Base-by-base conservation (phyloP, 495 filamentous ascomycete genomes). In the Neurospora pannonica region DNA sequence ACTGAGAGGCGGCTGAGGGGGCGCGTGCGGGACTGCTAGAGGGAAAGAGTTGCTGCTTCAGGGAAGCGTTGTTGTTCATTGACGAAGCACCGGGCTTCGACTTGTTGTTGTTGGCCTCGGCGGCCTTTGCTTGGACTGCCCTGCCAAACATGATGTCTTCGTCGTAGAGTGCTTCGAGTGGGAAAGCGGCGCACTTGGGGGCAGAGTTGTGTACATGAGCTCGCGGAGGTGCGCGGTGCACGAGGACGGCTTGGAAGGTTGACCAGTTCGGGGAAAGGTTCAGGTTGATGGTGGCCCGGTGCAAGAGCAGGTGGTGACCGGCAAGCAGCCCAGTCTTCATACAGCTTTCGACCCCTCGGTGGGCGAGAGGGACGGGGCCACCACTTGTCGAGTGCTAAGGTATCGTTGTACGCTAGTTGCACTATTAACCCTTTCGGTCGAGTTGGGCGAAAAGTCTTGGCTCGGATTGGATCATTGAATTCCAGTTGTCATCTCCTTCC, bases 31-130 rank as follows among this genome's bases (percentile, higher is more conserved):
- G 85, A 71, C 85, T 87, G 74, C 85, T 88, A 3, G 85, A 88
- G 2, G 85, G 83, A 70, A 87, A 87, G 10, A 86, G 76, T 71
- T 85, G 82, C 76, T 86, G 86, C 4, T 77, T 79, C 15, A 87
- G 80, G 62, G 77, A 75, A 36, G 75, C 19, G 69, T 77, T 82
- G 34, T 73, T 73, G 72, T 19, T 28, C 46, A 42, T 70, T 74
- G 38, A 78, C 78, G 76, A 81, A 74, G 48, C 75, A 81, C 54
- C 28, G 31, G 54, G 54, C 54, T 67, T 67, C 54, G 54, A 6
- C 28, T 67, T 67, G 34, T 46, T 13, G 70, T 31, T 72, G 15
- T 77, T 77, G 6, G 71, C 75, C 72, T 74, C 71, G 17, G 73
- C 75, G 39, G 74, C 74, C 74, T 73, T 73, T 15, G 71, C 74